Evolutionary conservation across 352 stramenopile genomes (phyloP), one percentile per base, ranked within the genome.

Genomic region (Globisporangium uncinulatum): DNA sequence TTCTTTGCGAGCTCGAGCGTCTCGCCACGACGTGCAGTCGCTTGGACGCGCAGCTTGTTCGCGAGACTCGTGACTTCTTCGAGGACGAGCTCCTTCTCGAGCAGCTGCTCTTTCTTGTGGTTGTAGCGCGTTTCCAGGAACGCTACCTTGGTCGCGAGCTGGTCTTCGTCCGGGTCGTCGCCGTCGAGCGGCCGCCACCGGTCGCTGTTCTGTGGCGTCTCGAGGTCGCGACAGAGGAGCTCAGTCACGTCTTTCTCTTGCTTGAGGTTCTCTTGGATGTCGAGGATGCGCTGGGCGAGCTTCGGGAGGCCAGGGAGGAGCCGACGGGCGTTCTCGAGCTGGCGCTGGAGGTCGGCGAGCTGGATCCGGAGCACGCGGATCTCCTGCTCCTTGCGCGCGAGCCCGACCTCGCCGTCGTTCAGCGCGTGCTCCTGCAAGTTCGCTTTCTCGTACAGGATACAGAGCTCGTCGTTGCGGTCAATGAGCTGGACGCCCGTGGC

Each of bases 401-500:
- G 67, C 6, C 73, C 85, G 7, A 92, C 64, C 58, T 97, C 86
- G 39, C 92, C 90, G 24, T 83, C 71, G 44, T 76, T 85, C 2
- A 97, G 61, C 3, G 85, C 87, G 29, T 89, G 75, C 56, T 97
- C 89, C 54, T 97, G 86, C 4, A 97, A 57, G 66, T 97, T 97
- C 3, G 82, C 62, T 64, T 97, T 96, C 59, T 98, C 94, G 64
- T 98, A 98, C 44, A 98, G 62, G 59, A 98, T 95, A 56, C 92
- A 98, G 8, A 98, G 75, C 70, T 98, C 93, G 65, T 98, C 92
- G 65, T 98, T 98, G 43, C 93, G 77, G 70, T 98, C 92, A 56
- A 98, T 97, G 43, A 98, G 76, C 67, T 97, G 85, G 29, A 98
- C 89, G 24, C 90, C 89, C 20, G 88, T 92, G 17, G 84, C 71